Base-by-base conservation (phyloP, 768 basidiomycete species). In the Kwoniella heveanensis region DNA sequence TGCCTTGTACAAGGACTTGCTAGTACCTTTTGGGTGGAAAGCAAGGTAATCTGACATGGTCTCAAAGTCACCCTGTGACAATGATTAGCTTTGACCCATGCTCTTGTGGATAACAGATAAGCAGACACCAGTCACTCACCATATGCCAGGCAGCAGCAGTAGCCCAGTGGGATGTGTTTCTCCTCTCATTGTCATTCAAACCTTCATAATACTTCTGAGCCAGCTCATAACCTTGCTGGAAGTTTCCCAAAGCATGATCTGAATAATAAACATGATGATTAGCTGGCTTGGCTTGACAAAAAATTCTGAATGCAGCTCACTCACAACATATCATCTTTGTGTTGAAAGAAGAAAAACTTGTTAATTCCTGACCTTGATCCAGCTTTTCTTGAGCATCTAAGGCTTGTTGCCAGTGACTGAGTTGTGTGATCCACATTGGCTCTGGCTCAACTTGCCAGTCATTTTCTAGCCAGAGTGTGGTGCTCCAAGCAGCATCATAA, bases 1-100 rank as follows among this genome's bases (percentile, higher is more conserved):
- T 22, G 79, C 79, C 66, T 80, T 80, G 73, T 78, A 80, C 6
- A 80, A 66, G 25, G 73, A 69, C 59, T 77, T 80, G 19, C 70
- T 67, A 2, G 77, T 73, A 8, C 79, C 79, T 54, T 77, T 77
- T 7, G 71, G 72, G 32, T 77, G 74, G 56, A 74, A 77, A 2
- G 77, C 68, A 9, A 77, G 65, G 44, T 70, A 80, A 54, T 77
- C 71, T 24, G 72, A 67, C 79, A 80, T 80, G 12, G 71, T 54
- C 26, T 74, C 73, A 60, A 69, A 80, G 62, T 80, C 77, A n/a
- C 69, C 71, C 68, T 74, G 44, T 5, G 21, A 54, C 12, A 46
- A 5, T 2, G 48, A 44, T 17, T 44, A 48, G 52, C n/a, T n/a
- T 5, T 9, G 25, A 6, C 26, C 2, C 25, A 8, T 54, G 8